These are phyloP conservation scores for Aquanectria penicillioides DNA, from an alignment of 2,329 filamentous ascomycete species.

Conservation along the genomic window DNA sequence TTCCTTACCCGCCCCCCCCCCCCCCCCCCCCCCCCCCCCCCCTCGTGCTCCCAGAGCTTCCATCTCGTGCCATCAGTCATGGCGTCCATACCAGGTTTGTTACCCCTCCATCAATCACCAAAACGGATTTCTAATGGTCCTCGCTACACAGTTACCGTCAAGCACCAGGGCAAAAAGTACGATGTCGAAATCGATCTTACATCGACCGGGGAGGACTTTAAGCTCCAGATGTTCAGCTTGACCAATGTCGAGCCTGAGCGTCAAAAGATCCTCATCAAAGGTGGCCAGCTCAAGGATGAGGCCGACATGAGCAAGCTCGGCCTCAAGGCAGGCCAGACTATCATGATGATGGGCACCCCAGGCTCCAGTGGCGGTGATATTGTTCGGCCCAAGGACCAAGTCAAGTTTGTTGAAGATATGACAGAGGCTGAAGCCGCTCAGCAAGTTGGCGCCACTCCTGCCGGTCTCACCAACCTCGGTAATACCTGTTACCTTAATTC, in stretches of 20 bases:
- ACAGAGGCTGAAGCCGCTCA: constrained; percentile 90
- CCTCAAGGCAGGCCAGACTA: constrained; percentile 84
- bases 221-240: constrained; percentile 93
- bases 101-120: constrained; percentile 28
- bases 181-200: constrained; percentile 89
- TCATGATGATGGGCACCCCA: constrained; percentile 98
- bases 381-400: constrained; percentile 78
- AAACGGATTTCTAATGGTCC: constrained; percentile 28
- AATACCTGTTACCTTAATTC: constrained; percentile 99
- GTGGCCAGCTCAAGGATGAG: constrained; percentile 95
- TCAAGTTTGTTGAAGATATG: constrained; percentile 97
- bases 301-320: constrained; percentile 84
- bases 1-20: neutral
- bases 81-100: constrained; percentile 65
- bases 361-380: constrained; percentile 70
- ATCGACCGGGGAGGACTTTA: constrained; percentile 91
- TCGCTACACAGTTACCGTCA: constrained; percentile 78
- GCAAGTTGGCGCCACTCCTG: constrained; percentile 84
- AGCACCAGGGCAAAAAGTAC: constrained; percentile 95
- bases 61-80: constrained; percentile 51
- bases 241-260: constrained; percentile 96
- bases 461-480: constrained; percentile 89
- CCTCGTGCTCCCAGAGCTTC: constrained; percentile 22
- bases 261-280: constrained; percentile 95
- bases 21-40: neutral